Evolutionary conservation across 345 rosid genomes (phyloP).

Genomic region (Brassica juncea): DNA sequence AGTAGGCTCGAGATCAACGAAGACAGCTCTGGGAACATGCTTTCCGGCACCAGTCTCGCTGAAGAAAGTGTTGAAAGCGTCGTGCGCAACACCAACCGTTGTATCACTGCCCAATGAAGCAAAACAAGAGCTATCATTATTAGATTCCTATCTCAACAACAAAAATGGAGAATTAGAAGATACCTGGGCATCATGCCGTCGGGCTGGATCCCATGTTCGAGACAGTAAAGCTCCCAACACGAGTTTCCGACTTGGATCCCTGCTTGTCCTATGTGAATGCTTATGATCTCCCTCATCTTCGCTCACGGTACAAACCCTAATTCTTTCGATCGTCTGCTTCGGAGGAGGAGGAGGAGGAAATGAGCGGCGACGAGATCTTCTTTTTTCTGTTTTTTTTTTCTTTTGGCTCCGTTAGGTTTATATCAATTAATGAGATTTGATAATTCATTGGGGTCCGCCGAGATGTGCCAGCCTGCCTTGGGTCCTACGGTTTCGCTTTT

Average conservation of each 20-base stretch:
- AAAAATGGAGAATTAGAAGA: no score
- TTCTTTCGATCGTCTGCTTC: not conserved
- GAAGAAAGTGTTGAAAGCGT: slow-evolving; percentile 39
- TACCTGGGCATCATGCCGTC: slow-evolving; percentile 69
- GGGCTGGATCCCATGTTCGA: slow-evolving; percentile 65
- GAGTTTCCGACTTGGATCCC: slow-evolving; percentile 68
- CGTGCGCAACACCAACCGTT: slow-evolving; percentile 18
- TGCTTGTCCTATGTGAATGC: slow-evolving; percentile 66
- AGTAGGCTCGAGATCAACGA: slow-evolving; percentile 40
- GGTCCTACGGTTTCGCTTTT: slow-evolving; percentile 19
- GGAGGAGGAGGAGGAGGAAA: slow-evolving; percentile 5
- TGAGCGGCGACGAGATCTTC: slow-evolving; percentile 9
- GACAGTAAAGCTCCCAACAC: slow-evolving; percentile 54
- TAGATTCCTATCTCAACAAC: no score
- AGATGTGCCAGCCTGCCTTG: slow-evolving; percentile 22
- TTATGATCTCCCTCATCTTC: slow-evolving; percentile 64
- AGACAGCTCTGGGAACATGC: slow-evolving; percentile 36
- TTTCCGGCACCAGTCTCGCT: slow-evolving; percentile 41
- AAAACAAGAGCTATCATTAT: not conserved
- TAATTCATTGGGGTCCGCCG: slow-evolving; percentile 22
- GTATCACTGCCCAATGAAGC: slow-evolving; percentile 14
- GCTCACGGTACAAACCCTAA: slow-evolving; percentile 20
- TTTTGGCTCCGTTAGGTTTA: not conserved
- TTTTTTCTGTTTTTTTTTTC: not conserved
- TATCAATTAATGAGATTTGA: slow-evolving; percentile 7